Conservation (phyloP, 768 basidiomycete species). For the Pulveroboletus sp. region DNA sequence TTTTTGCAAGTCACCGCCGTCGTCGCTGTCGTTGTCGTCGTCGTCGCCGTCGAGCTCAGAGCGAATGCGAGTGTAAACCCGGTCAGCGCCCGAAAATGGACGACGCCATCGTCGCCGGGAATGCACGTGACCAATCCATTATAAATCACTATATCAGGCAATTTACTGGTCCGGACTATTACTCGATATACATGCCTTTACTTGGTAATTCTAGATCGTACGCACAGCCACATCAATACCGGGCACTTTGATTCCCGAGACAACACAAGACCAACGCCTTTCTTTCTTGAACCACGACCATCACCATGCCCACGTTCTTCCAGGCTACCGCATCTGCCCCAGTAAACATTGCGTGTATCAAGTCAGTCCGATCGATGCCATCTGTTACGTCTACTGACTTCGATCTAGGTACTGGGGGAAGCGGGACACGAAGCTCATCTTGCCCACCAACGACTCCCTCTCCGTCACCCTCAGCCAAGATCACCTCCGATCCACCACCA, state of each 20-base stretch:
- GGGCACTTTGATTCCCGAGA: constrained; percentile 12
- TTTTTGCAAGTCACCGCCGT: constrained; percentile 16
- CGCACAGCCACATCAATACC: constrained; percentile 21
- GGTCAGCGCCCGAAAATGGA: constrained; percentile 29
- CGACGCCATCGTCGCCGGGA: constrained; percentile 6
- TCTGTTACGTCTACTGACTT: constrained; percentile 4
- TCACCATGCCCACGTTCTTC: constrained; percentile 53
- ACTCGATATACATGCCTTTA: constrained; percentile 2
- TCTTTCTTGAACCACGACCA: constrained; percentile 10
- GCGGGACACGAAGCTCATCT: constrained; percentile 89
- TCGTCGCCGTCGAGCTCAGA: constrained; percentile 19
- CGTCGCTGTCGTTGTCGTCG: constrained; percentile 6
- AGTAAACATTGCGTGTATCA: constrained; percentile 98
- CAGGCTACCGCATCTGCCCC: constrained; percentile 91
- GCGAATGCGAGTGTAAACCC: constrained; percentile 11
- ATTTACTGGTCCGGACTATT: constrained; percentile 9
- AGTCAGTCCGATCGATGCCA: constrained; percentile 46
- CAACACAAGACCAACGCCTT: constrained; percentile 3
- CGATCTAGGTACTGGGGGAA: constrained; percentile 95
- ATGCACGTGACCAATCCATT: constrained; percentile 18
- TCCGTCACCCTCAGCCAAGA: constrained; percentile 97
- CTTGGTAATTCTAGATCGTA: constrained; percentile 11
- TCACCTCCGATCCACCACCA: constrained; percentile 91
- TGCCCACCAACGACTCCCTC: constrained; percentile 98
- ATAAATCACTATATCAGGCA: constrained; percentile 11